A percentile compares a stretch with the other conserved stretches of the same genome.
phyloP scores from a whole-genome alignment of 371 early-diverging fungal species.

The Mucor plumbeus region DNA sequence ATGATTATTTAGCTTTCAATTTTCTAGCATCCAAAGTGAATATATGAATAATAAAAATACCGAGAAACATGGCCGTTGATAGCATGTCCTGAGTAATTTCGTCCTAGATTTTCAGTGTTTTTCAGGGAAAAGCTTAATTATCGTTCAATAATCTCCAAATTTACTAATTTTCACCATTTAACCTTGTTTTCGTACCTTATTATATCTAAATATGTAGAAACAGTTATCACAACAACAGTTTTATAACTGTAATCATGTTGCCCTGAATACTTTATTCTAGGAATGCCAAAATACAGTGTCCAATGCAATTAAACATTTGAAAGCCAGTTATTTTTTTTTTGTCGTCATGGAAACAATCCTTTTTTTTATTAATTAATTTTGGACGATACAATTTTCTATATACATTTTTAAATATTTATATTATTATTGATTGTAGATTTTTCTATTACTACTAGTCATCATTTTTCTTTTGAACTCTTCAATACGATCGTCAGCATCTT shows the following conservation, averaged over 20 bases:
- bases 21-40: not conserved
- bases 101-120: too few species aligned
- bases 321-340: not conserved
- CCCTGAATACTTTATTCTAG: not conserved
- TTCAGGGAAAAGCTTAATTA: too few species aligned
- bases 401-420: not conserved
- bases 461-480: constrained; percentile 16
- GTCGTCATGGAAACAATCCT: too few species aligned
- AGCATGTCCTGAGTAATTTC: too few species aligned
- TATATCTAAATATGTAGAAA: too few species aligned
- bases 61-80: too few species aligned
- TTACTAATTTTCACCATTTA: too few species aligned
- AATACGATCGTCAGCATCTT: constrained; percentile 13
- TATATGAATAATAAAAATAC: too few species aligned
- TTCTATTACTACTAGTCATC: constrained; percentile 2
- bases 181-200: too few species aligned
- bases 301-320: not conserved
- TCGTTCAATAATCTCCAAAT: too few species aligned
- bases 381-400: not conserved
- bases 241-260: not conserved
- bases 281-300: not conserved
- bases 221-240: too few species aligned
- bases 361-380: too few species aligned
- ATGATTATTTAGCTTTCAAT: not conserved
- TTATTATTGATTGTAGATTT: not conserved